Percentiles rank a stretch among this genome's conserved stretches.
Conservation (phyloP, 345 rosid genomes). For the Gossypium rotundifolium region DNA sequence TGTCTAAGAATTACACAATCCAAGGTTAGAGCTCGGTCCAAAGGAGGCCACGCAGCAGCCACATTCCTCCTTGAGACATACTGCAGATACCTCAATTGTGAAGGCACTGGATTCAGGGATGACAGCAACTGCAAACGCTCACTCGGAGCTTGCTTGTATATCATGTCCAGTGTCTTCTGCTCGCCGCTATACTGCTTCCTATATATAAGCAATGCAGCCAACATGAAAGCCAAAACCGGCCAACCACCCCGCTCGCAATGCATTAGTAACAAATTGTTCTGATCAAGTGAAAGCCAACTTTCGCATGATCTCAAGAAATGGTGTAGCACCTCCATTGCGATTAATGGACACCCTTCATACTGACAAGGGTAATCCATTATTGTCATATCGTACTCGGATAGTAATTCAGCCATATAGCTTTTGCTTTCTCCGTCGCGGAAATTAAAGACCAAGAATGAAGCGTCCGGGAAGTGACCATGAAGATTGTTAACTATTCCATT, state of each 20-base stretch:
- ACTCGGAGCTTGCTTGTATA: constrained; percentile 86
- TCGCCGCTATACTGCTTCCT: constrained; percentile 81
- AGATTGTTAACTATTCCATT: constrained; percentile 63
- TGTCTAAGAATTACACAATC: constrained; percentile 79
- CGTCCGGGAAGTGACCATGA: constrained; percentile 66
- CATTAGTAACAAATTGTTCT: constrained; percentile 67
- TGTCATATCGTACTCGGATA: constrained; percentile 71
- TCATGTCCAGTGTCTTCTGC: constrained; percentile 86
- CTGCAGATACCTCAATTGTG: constrained; percentile 83
- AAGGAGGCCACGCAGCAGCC: constrained; percentile 85
- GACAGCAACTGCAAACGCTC: constrained; percentile 76
- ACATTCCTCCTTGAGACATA: constrained; percentile 87
- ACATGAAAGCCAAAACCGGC: constrained; percentile 84
- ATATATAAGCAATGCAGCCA: constrained; percentile 76
- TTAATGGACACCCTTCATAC: constrained; percentile 84
- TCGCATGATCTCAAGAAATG: constrained; percentile 90
- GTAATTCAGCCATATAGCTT: constrained; percentile 45
- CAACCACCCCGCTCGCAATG: constrained; percentile 94
- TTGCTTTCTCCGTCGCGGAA: constrained; percentile 65
- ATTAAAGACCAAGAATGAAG: constrained; percentile 78
- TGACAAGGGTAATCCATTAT: constrained; percentile 98
- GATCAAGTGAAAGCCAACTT: constrained; percentile 93
- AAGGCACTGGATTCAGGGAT: constrained; percentile 79
- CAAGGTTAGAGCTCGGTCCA: constrained; percentile 77
- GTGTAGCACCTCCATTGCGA: constrained; percentile 79